Conservation (phyloP, 176 grass and related monocot species). For the Aegilops speltoides region DNA sequence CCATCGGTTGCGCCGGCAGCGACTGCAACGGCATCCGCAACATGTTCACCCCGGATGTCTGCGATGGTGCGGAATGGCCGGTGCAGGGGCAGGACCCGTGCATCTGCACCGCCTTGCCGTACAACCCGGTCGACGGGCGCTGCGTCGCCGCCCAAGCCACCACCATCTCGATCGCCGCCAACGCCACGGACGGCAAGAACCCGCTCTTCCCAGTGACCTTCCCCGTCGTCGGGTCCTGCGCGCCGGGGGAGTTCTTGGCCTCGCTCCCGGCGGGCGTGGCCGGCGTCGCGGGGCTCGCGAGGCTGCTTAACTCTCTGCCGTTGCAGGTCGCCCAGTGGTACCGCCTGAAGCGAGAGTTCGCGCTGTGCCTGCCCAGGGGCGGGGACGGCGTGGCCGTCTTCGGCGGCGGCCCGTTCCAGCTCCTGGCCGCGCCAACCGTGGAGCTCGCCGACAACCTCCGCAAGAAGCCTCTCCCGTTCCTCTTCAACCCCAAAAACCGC, state of each 20-base stretch:
- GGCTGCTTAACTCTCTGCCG: not conserved
- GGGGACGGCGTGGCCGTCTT: constrained; percentile 43
- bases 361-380: constrained; percentile 44
- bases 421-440: not conserved
- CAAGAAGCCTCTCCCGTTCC: not conserved
- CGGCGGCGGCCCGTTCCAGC: constrained; percentile 32
- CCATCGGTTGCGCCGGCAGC: too few species aligned
- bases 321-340: too few species aligned
- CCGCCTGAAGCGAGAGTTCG: constrained; percentile 24
- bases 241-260: not conserved
- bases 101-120: constrained; percentile 19
- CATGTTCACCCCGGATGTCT: not conserved
- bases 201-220: constrained; percentile 31
- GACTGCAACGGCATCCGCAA: too few species aligned
- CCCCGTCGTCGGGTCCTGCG: constrained; percentile 7
- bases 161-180: not conserved
- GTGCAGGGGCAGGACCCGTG: too few species aligned
- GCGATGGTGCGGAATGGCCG: too few species aligned
- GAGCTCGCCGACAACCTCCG: not conserved
- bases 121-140: constrained; percentile 9
- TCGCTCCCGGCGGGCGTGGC: not conserved
- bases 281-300: constrained; percentile 38
- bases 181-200: constrained; percentile 47
- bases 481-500: constrained; percentile 37
- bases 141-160: constrained; percentile 28